phyloP scores from a whole-genome alignment of 2,329 filamentous ascomycete genomes.

The Ophiostoma piceae region DNA sequence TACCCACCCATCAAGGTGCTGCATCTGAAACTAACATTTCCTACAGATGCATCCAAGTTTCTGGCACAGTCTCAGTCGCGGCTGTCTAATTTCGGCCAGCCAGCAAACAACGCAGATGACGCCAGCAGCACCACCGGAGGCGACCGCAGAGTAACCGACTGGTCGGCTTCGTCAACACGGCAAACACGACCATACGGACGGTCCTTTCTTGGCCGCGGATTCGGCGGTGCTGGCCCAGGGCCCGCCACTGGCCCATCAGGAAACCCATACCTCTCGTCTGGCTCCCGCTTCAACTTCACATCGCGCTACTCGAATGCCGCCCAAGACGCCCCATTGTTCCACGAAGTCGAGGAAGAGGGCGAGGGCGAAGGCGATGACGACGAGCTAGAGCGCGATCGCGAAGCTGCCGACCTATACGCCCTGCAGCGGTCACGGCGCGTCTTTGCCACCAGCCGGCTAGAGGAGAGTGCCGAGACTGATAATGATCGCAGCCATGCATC shows the following conservation, averaged over 20 bases:
- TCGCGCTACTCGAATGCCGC: conserved; percentile 64
- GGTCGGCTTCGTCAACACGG: conserved; percentile 32
- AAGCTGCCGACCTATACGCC: conserved; percentile 91
- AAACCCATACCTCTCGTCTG: conserved; percentile 72
- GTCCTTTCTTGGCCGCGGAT: conserved; percentile 37
- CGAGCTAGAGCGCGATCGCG: conserved; percentile 80
- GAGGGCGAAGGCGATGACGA: conserved; percentile 79
- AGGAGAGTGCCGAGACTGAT: conserved; percentile 79
- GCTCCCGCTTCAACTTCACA: conserved; percentile 69
- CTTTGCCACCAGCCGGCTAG: conserved; percentile 75
- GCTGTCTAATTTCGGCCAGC: conserved; percentile 65
- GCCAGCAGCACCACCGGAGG: conserved; percentile 29
- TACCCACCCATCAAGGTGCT: background rate
- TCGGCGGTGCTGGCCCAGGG: conserved; percentile 38
- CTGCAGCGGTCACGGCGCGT: conserved; percentile 84
- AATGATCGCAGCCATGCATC: conserved; percentile 59
- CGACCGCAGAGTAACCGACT: conserved; percentile 35
- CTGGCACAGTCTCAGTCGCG: conserved; percentile 94
- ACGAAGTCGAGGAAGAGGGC: conserved; percentile 48
- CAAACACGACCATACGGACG: conserved; percentile 36
- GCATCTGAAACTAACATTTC: background rate
- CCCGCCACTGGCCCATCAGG: conserved; percentile 34
- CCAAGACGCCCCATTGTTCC: conserved; percentile 87
- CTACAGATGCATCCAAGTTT: conserved; percentile 86
- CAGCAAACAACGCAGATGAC: conserved; percentile 43